These are phyloP conservation scores for Phytopythium sindhum DNA, from an alignment of 352 stramenopile species.

Conservation along the genomic window DNA sequence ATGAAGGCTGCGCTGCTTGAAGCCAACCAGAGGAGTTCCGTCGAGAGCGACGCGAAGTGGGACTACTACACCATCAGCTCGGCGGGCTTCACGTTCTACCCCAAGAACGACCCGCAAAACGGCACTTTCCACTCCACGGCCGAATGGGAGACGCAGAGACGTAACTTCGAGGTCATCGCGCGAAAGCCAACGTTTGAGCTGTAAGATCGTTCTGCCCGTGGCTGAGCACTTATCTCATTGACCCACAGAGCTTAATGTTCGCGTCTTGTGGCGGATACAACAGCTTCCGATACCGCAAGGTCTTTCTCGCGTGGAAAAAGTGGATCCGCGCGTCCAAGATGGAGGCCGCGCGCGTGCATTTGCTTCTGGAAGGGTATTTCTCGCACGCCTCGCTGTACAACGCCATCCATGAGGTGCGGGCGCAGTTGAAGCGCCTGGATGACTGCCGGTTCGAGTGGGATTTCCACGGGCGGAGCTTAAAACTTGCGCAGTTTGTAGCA, in stretches of 20 bases:
- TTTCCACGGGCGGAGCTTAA: conserved; percentile 33
- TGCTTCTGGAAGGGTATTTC: conserved; percentile 52
- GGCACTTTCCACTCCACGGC: conserved; percentile 35
- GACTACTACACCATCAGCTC: conserved; percentile 75
- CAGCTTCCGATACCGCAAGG: conserved; percentile 70
- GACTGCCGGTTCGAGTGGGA: conserved; percentile 38
- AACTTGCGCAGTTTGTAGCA: conserved; percentile 26
- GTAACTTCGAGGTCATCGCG: conserved; percentile 35
- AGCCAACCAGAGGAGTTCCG: conserved; percentile 14
- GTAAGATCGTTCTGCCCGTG: conserved; percentile 16
- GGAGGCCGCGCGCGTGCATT: conserved; percentile 31
- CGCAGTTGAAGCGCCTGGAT: conserved; percentile 27
- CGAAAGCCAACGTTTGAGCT: conserved; percentile 37
- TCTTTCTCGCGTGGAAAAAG: conserved; percentile 54
- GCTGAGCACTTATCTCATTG: not conserved
- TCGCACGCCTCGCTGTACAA: conserved; percentile 31
- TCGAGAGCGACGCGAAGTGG: conserved; percentile 30
- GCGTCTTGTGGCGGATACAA: not conserved
- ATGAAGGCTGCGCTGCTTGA: conserved; percentile 21
- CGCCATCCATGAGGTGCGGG: conserved; percentile 30
- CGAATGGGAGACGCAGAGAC: conserved; percentile 56
- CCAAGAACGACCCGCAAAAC: conserved; percentile 40
- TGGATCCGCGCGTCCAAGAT: conserved; percentile 43
- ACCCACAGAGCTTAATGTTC: not conserved
- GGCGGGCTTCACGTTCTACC: conserved; percentile 57